Evolutionary conservation across 805 yeast genomes (phyloP).

Genomic region (Yamadazyma sp.): DNA sequence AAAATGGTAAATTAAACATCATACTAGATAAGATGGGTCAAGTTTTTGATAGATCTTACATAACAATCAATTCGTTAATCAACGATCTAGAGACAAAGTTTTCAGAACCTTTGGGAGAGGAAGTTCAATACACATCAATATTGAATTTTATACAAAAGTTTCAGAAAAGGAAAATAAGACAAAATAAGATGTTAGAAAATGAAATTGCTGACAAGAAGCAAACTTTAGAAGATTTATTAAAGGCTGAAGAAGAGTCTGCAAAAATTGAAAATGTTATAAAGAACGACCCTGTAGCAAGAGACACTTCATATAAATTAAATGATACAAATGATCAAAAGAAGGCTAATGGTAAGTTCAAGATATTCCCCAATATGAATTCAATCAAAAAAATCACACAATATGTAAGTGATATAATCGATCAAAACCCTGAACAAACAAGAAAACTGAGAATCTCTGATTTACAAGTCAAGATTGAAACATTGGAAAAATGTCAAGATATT

Average conservation of each 20-base stretch:
- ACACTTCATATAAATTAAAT: slow-evolving; percentile 20
- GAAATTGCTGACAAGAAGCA: slow-evolving; percentile 31
- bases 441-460: slow-evolving; percentile 49
- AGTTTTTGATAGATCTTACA: slow-evolving; percentile 67
- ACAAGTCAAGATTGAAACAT: slow-evolving; percentile 48
- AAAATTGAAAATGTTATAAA: slow-evolving; percentile 24
- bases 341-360: slow-evolving; percentile 35
- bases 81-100: slow-evolving; percentile 55
- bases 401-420: slow-evolving; percentile 57
- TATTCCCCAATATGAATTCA: slow-evolving; percentile 36
- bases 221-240: slow-evolving; percentile 27
- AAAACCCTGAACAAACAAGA: slow-evolving; percentile 63
- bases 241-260: slow-evolving; percentile 28
- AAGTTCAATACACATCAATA: slow-evolving; percentile 61
- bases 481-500: slow-evolving; percentile 49
- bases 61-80: slow-evolving; percentile 51
- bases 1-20: slow-evolving; percentile 28
- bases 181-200: slow-evolving; percentile 26
- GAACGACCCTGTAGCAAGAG: slow-evolving; percentile 19
- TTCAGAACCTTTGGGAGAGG: slow-evolving; percentile 66
- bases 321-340: slow-evolving; percentile 4
- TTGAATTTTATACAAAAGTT: slow-evolving; percentile 58
- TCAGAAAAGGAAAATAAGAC: slow-evolving; percentile 41
- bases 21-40: slow-evolving; percentile 78
- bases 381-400: slow-evolving; percentile 49